Conservation (phyloP, 1,284 basidiomycete genomes). For the Ceratobasidium theobromae region DNA sequence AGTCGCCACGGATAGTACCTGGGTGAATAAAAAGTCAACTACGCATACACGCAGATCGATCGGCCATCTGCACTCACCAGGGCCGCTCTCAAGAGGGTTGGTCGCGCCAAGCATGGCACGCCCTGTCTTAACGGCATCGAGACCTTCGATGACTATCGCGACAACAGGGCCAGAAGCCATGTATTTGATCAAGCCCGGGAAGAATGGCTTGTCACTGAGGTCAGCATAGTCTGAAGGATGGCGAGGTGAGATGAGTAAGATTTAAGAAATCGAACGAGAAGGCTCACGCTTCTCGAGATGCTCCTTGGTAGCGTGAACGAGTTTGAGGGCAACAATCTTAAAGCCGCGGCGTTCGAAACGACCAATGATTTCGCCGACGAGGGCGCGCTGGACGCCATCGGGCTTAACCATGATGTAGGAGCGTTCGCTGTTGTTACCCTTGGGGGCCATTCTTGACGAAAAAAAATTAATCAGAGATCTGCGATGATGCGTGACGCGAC, state of each 20-base stretch:
- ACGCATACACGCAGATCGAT: slow-evolving; percentile 18
- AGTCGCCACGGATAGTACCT: slow-evolving; percentile 93
- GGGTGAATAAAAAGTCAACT: slow-evolving; percentile 21
- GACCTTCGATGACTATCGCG: slow-evolving; percentile 96
- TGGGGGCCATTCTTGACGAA: slow-evolving; percentile 47
- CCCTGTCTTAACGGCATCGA: slow-evolving; percentile 95
- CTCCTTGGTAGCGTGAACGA: slow-evolving; percentile 70
- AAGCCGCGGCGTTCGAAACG: slow-evolving; percentile 95
- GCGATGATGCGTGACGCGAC: slow-evolving; percentile 4
- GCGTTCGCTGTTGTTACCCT: slow-evolving; percentile 59
- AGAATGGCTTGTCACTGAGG: slow-evolving; percentile 89
- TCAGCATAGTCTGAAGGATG: slow-evolving; percentile 81
- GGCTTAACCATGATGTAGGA: slow-evolving; percentile 96
- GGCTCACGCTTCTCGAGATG: slow-evolving; percentile 82
- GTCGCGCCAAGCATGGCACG: slow-evolving; percentile 95
- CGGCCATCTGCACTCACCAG: slow-evolving; percentile 56
- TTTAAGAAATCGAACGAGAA: neutral
- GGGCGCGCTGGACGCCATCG: slow-evolving; percentile 94
- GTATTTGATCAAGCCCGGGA: slow-evolving; percentile 90
- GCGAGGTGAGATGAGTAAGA: slow-evolving; percentile 18
- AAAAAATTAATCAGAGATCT: neutral
- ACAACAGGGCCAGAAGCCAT: slow-evolving; percentile 96
- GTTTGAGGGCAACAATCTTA: slow-evolving; percentile 90
- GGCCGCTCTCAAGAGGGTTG: slow-evolving; percentile 89
- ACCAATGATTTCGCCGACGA: slow-evolving; percentile 90